phyloP scores from a whole-genome alignment of 495 filamentous ascomycete genomes.

The Daldinia loculata region DNA sequence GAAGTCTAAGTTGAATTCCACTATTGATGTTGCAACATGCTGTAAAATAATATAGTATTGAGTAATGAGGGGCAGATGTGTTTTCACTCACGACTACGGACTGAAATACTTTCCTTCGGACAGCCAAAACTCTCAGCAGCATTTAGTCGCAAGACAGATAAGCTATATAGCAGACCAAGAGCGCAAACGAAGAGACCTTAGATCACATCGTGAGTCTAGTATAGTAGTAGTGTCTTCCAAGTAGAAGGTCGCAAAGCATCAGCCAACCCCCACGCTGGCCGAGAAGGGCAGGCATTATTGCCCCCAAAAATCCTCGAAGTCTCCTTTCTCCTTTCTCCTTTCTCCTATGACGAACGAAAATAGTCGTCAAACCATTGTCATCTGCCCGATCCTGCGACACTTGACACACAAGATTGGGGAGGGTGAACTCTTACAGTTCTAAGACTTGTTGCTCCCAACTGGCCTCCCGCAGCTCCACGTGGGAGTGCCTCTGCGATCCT shows the following conservation, averaged over 20 bases:
- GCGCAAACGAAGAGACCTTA: background rate
- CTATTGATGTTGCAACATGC: background rate
- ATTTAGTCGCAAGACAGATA: background rate
- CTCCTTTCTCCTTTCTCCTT: constrained; percentile 12
- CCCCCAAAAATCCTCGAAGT: constrained; percentile 31
- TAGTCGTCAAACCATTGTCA: constrained; percentile 24
- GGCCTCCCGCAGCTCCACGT: constrained; percentile 31
- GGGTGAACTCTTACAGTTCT: constrained; percentile 16
- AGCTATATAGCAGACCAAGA: background rate
- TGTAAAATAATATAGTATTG: background rate
- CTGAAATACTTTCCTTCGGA: background rate
- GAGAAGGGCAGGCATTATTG: constrained; percentile 24
- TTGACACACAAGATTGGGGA: constrained; percentile 26
- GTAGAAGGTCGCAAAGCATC: constrained; percentile 13
- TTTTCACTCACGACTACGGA: background rate
- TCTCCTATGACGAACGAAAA: constrained; percentile 19
- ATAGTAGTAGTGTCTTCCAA: constrained; percentile 3
- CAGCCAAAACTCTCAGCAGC: background rate
- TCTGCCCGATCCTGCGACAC: constrained; percentile 34
- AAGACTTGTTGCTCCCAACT: constrained; percentile 23
- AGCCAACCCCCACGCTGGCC: constrained; percentile 11
- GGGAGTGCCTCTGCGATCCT: constrained; percentile 37
- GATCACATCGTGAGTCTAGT: constrained; percentile 1
- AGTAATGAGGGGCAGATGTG: too few species aligned
- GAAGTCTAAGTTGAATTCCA: background rate